Percentiles rank a stretch among this genome's conserved stretches.
Conservation (phyloP, 2,329 filamentous ascomycete species). For the Xylaria sp. region DNA sequence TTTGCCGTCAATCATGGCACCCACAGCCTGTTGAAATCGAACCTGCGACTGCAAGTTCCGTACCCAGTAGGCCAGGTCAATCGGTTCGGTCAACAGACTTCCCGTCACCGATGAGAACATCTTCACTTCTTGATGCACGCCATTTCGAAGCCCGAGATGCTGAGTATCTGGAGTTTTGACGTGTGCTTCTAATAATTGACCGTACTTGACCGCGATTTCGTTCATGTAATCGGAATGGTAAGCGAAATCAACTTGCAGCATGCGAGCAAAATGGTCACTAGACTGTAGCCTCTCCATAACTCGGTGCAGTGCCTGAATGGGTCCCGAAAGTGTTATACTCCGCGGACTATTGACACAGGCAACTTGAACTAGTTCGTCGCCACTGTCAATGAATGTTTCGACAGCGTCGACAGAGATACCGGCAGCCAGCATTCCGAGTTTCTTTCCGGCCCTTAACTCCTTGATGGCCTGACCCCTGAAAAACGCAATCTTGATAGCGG, state of each 20-base stretch:
- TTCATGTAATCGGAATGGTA: constrained; percentile 51
- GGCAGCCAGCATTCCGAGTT: constrained; percentile 51
- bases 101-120: constrained; percentile 20
- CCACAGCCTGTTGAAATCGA: constrained; percentile 37
- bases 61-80: constrained; percentile 41
- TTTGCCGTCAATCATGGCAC: constrained; percentile 16
- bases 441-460: constrained; percentile 7
- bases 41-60: constrained; percentile 44
- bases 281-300: constrained; percentile 37
- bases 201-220: constrained; percentile 35
- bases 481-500: constrained; percentile 49
- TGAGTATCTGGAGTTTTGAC: not conserved
- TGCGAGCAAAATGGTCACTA: constrained; percentile 45
- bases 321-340: constrained; percentile 49
- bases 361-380: constrained; percentile 37
- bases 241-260: constrained; percentile 48
- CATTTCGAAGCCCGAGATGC: not conserved
- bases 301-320: constrained; percentile 26
- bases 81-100: not conserved
- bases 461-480: constrained; percentile 46
- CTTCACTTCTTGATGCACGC: not conserved
- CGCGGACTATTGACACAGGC: constrained; percentile 47
- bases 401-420: constrained; percentile 41
- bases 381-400: constrained; percentile 35
- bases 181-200: constrained; percentile 12